These are phyloP conservation scores for Hymenotorrendiella dingleyae DNA, from an alignment of 2,329 filamentous ascomycete genomes.

Conservation along the genomic window DNA sequence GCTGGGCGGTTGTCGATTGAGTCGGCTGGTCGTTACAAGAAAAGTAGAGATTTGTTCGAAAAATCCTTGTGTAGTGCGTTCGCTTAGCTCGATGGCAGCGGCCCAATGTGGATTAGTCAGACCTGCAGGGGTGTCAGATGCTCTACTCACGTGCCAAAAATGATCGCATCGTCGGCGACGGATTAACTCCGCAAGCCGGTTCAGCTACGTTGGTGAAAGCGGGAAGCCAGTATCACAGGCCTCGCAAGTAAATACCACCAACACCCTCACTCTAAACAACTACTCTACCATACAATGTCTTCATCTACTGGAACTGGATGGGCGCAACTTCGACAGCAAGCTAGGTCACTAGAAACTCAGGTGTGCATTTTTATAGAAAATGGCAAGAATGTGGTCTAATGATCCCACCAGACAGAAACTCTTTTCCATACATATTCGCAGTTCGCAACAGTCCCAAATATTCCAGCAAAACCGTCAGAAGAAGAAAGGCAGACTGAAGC, in stretches of 20 bases:
- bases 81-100: no score
- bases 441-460: constrained; percentile 72
- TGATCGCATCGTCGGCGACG: no score
- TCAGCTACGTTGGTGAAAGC: constrained; percentile 4
- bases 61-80: background rate
- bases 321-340: constrained; percentile 92
- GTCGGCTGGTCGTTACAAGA: constrained; percentile 4
- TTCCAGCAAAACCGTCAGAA: constrained; percentile 76
- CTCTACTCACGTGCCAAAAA: no score
- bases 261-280: background rate
- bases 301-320: constrained; percentile 52
- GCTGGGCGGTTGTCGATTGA: constrained; percentile 12
- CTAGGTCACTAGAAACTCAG: constrained; percentile 82
- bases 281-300: constrained; percentile 17
- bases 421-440: constrained; percentile 85
- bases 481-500: constrained; percentile 76
- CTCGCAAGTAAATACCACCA: background rate
- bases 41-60: no score
- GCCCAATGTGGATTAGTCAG: no score
- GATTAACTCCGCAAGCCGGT: no score
- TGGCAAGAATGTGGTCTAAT: constrained; percentile 12
- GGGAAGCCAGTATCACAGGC: background rate
- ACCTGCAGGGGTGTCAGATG: no score
- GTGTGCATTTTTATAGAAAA: constrained; percentile 41
- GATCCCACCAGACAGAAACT: constrained; percentile 64